Base-by-base conservation (phyloP, 2,329 filamentous ascomycete species). In the Beauveria varroae region DNA sequence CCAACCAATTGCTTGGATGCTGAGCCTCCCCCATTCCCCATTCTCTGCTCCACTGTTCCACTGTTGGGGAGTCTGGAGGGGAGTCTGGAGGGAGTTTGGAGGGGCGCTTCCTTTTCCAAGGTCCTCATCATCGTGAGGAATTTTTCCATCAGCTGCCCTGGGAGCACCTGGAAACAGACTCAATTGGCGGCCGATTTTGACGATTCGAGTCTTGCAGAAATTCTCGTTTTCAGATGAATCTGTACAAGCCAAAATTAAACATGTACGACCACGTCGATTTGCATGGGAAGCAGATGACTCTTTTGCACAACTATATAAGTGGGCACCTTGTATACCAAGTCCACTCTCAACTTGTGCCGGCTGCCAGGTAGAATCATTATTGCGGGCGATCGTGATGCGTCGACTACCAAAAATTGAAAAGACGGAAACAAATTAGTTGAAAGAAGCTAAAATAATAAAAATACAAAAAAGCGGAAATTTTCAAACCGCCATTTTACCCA, bases 311-410 rank as follows among this genome's bases (percentile, higher is more conserved):
- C 28, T 7, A 43, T 58, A 41, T 20, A 58, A 50, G 56, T 51
- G 56, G 56, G 46, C 5, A 43, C 22, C 6, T 43, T 41, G 34
- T n/a, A 43, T 51, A 10, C 3, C n/a, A 49, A 43, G 34, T 43
- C 54, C 54, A 57, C 54, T 26, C 14, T 6, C 34, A 16, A 16
- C 34, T 37, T 16, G 14, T 37, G 12, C 34, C 12, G 12, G 34
- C 34, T 34, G 34, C 51, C 30, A 53, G 51, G 24, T 51, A 30
- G 49, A 34, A 26, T 56, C 49, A 37, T 57, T 40, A 26, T 14
- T 26, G 22, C 16, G 30, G 20, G 55, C 55, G 56, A 58, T 58
- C 56, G 56, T 58, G 56, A 58, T 51, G 56, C 34, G 30, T 24
- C 22, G 28, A 58, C 34, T 24, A 41, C 18, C 1, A 44, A 20